These are phyloP conservation scores for Epichloe brachyelytri DNA, from an alignment of 2,329 filamentous ascomycete genomes.

Conservation along the genomic window DNA sequence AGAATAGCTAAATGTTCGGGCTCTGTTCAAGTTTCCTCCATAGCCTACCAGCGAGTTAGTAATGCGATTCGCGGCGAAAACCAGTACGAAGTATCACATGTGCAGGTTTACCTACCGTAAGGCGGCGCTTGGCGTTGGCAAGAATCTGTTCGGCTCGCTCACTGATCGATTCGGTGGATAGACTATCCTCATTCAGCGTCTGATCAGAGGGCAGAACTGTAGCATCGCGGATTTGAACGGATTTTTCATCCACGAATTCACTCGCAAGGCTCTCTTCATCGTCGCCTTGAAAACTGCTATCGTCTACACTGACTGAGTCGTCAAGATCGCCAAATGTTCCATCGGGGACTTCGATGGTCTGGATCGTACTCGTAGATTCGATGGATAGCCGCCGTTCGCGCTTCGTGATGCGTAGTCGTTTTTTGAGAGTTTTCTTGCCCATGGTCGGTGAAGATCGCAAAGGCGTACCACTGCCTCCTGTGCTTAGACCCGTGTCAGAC, in stretches of 20 bases:
- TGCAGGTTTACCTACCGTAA: conserved; percentile 52
- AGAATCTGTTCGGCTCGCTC: conserved; percentile 80
- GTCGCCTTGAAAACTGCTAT: conserved; percentile 54
- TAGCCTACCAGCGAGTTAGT: conserved; percentile 44
- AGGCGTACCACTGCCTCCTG: conserved; percentile 19
- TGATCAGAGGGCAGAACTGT: conserved; percentile 8
- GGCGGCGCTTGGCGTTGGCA: conserved; percentile 77
- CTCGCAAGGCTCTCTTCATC: conserved; percentile 54
- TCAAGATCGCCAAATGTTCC: conserved; percentile 48
- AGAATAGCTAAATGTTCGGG: conserved; percentile 47
- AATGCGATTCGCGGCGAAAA: neutral
- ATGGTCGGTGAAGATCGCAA: conserved; percentile 33
- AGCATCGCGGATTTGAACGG: conserved; percentile 13
- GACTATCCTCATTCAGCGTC: conserved; percentile 36
- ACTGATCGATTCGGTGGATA: conserved; percentile 64
- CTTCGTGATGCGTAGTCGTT: conserved; percentile 27
- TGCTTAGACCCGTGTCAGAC: conserved; percentile 15
- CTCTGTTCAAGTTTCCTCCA: conserved; percentile 82
- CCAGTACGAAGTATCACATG: neutral
- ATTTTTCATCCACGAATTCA: conserved; percentile 36
- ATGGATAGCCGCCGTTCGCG: conserved; percentile 42
- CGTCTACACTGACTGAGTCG: conserved; percentile 47
- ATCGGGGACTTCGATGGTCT: conserved; percentile 32
- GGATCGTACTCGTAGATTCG: conserved; percentile 50
- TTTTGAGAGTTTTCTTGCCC: conserved; percentile 29